These are phyloP conservation scores for Fusarium gaditjirri DNA, from an alignment of 2,329 filamentous ascomycete genomes.

Conservation along the genomic window DNA sequence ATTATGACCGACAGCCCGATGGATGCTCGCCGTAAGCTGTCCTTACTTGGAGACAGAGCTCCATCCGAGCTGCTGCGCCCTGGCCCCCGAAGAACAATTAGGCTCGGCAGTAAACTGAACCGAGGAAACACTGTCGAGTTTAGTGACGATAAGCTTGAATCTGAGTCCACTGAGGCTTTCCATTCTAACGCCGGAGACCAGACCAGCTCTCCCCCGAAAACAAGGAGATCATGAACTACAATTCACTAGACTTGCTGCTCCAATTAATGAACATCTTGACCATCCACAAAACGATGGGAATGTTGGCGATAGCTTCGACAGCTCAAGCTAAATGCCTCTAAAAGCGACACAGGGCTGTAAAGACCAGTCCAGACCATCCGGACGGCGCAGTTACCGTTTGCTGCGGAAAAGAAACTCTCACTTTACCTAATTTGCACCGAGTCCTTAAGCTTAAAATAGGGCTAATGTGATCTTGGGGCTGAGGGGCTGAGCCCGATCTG, in stretches of 20 bases:
- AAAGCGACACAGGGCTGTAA: conserved; percentile 1
- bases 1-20: not conserved
- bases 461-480: conserved; percentile 18
- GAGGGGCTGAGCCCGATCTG: conserved; percentile 25
- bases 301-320: not conserved
- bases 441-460: conserved; percentile 35
- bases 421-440: conserved; percentile 2
- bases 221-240: not conserved
- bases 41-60: not conserved
- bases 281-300: conserved; percentile 1
- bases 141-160: not conserved
- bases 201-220: not conserved
- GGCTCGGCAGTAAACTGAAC: not conserved
- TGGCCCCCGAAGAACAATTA: not conserved
- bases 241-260: not conserved
- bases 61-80: conserved; percentile 1
- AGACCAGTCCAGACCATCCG: not conserved
- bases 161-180: not conserved
- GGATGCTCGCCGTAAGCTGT: not conserved
- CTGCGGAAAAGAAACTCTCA: not conserved
- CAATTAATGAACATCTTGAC: not conserved
- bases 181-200: not conserved
- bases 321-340: not conserved
- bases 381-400: not conserved
- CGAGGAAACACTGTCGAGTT: not conserved